Base-by-base conservation (phyloP, 139 green algal genomes). In the Closterium sp. region DNA sequence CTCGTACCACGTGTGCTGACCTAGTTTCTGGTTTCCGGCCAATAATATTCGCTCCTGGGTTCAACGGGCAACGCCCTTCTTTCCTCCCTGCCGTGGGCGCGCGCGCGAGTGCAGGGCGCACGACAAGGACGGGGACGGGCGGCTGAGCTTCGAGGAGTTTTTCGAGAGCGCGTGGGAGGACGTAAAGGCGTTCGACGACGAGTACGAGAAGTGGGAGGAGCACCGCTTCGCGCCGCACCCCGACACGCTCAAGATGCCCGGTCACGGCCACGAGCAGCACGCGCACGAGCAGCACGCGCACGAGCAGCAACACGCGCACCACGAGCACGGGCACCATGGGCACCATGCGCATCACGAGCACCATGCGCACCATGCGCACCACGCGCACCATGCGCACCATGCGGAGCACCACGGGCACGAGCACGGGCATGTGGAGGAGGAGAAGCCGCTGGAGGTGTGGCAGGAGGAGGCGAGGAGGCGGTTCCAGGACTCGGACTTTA, bases 71-170 rank as follows among this genome's bases (percentile, higher is more conserved):
- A 45, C 38, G 38, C 5, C 38, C 38, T 45, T 45, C 4, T 45
- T 9, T 45, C 38, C 4, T 38, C 3, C 10, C 38, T 45, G 4
- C 38, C 5, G 38, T 45, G 32, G 32, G 32, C 32, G 38, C 4
- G 38, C 38, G 38, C 38, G 38, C 38, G 30, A 0, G 31, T 38
- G 70, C 90, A 92, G 91, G 91, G 70, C 24, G 19, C 91, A 87
- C 85, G 91, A 90, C 70, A 85, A 24, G 45, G 87, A 93, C 85
- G 5, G 13, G 6, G 91, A 93, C 85, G 86, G 91, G 31, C 34
- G 45, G 70, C 91, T 93, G 31, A 85, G 27, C 29, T 91, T 70
- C 31, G 91, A 91, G 29, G 91, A 93, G 91, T 93, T 93, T 79
- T 70, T 86, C 91, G 70, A 90, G 45, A 87, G 70, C 62, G 29